Evolutionary conservation across 2,329 filamentous ascomycete genomes (phyloP).

Genomic region (Dendryphion nanum): DNA sequence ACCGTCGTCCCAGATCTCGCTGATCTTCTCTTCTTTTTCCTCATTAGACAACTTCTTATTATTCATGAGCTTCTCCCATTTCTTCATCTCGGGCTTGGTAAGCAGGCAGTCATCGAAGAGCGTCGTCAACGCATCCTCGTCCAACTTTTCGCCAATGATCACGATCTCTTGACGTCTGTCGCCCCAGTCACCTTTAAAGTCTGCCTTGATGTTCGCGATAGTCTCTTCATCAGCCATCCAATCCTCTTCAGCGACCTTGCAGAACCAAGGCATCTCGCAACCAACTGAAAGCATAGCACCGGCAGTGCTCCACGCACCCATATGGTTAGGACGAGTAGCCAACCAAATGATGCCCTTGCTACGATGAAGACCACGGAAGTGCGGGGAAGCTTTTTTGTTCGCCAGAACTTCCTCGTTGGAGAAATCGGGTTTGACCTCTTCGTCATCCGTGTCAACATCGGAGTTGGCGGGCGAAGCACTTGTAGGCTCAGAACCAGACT

Average conservation of each 20-base stretch:
- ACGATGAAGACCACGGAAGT: slow-evolving; percentile 57
- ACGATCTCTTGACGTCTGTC: slow-evolving; percentile 71
- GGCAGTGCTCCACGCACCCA: slow-evolving; percentile 63
- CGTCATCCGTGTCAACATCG: slow-evolving; percentile 18
- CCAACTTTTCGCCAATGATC: slow-evolving; percentile 68
- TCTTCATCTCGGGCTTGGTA: slow-evolving; percentile 54
- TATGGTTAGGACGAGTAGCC: slow-evolving; percentile 56
- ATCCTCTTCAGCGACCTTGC: slow-evolving; percentile 54
- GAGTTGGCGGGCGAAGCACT: background rate
- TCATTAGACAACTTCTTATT: slow-evolving; percentile 24
- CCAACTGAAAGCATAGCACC: slow-evolving; percentile 63
- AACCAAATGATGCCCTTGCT: slow-evolving; percentile 64
- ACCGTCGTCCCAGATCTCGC: slow-evolving; percentile 57
- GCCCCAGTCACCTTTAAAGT: slow-evolving; percentile 59
- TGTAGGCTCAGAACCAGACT: slow-evolving; percentile 5
- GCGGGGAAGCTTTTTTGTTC: slow-evolving; percentile 55
- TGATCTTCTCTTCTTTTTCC: slow-evolving; percentile 48
- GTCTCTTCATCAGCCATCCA: slow-evolving; percentile 53
- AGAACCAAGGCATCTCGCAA: slow-evolving; percentile 60
- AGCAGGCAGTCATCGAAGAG: slow-evolving; percentile 62
- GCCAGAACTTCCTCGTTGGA: slow-evolving; percentile 46
- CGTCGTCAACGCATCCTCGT: slow-evolving; percentile 51
- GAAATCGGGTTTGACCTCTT: slow-evolving; percentile 34
- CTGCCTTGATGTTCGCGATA: slow-evolving; percentile 47
- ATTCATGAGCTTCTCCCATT: slow-evolving; percentile 42